A percentile compares a stretch with the other conserved stretches of the same genome.
Evolutionary conservation across 805 yeast genomes (phyloP).

Genomic region (Yamadazyma tumulicola): DNA sequence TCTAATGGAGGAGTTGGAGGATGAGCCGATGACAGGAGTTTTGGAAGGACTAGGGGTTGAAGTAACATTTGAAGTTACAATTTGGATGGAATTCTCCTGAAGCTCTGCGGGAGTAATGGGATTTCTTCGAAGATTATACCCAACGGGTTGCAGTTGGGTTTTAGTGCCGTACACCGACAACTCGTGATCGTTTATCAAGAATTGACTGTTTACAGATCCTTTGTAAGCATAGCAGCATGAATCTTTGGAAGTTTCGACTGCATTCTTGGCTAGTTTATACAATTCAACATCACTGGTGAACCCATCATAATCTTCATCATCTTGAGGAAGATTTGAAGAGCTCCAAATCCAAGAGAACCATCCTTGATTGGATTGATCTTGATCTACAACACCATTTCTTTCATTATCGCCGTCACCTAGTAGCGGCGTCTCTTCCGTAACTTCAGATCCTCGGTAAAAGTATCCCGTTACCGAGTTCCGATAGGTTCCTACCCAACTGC

Average conservation of each 20-base stretch:
- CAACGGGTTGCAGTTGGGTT: constrained; percentile 32
- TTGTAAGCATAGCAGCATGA: constrained; percentile 32
- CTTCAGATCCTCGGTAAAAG: constrained; percentile 2
- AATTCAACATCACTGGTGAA: constrained; percentile 21
- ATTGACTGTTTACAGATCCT: constrained; percentile 14
- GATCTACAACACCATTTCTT: neutral
- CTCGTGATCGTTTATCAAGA: constrained; percentile 18
- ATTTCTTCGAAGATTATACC: constrained; percentile 24
- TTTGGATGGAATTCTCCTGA: constrained; percentile 25
- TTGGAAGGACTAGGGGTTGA: constrained; percentile 1
- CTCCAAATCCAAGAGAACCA: constrained; percentile 29
- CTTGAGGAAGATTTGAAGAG: constrained; percentile 11
- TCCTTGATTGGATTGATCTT: no score
- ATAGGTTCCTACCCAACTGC: constrained; percentile 5
- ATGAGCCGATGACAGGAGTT: neutral
- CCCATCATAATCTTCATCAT: constrained; percentile 17
- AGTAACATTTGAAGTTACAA: constrained; percentile 1
- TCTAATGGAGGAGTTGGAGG: constrained; percentile 3
- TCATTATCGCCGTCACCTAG: neutral
- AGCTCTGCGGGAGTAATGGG: constrained; percentile 35
- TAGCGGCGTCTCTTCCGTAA: constrained; percentile 7
- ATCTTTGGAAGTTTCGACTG: constrained; percentile 32
- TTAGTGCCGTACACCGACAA: constrained; percentile 33
- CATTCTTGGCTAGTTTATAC: constrained; percentile 27
- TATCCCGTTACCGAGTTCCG: constrained; percentile 6